Evolutionary conservation across 192 early-diverging fungal genomes (phyloP).

Genomic region (Kappamyces sp.): DNA sequence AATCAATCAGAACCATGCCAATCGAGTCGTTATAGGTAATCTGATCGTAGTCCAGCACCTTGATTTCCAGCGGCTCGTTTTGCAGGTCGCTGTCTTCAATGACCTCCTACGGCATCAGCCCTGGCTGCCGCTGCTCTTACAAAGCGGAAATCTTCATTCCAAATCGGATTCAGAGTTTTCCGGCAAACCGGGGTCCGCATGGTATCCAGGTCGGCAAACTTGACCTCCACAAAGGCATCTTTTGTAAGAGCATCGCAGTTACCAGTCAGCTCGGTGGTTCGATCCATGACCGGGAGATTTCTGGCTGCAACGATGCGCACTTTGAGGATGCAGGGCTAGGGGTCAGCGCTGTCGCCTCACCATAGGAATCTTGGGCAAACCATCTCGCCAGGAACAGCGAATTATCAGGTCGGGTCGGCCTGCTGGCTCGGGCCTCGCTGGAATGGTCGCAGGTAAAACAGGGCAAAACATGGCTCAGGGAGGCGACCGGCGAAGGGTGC

Average conservation of each 20-base stretch:
- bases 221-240: constrained; percentile 80
- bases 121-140: constrained; percentile 21
- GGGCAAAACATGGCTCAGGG: too few relatives aligned
- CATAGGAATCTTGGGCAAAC: too few relatives aligned
- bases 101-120: constrained; percentile 41
- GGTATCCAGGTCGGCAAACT: constrained; percentile 65
- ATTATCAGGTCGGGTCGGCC: too few relatives aligned
- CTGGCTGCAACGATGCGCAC: constrained; percentile 62
- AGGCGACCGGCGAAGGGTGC: too few relatives aligned
- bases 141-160: constrained; percentile 77
- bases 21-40: constrained; percentile 70
- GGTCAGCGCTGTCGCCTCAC: too few relatives aligned
- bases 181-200: constrained; percentile 58
- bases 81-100: constrained; percentile 71
- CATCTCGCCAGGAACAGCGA: too few relatives aligned
- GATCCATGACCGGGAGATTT: constrained; percentile 80
- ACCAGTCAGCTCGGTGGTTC: constrained; percentile 67
- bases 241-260: neutral
- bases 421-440: too few relatives aligned
- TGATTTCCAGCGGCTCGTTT: constrained; percentile 74
- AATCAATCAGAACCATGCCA: constrained; percentile 69
- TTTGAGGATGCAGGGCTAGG: constrained; percentile 77
- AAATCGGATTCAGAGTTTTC: constrained; percentile 70
- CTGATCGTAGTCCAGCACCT: constrained; percentile 70
- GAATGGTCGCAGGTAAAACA: too few relatives aligned